Conservation (phyloP, 306 rosid genomes). For the Quercus mongolica region DNA sequence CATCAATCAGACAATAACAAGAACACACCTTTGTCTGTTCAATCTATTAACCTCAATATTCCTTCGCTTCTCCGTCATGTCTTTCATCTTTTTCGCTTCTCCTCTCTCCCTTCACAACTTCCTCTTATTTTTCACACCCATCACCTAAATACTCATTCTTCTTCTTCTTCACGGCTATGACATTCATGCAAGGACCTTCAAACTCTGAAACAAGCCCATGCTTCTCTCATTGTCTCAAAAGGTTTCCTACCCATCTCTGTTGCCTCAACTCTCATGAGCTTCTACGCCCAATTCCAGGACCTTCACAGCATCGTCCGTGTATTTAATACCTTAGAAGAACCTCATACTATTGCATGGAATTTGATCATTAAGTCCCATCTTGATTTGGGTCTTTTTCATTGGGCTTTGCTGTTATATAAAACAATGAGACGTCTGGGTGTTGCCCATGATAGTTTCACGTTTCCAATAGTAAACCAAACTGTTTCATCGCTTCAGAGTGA, state of each 20-base stretch:
- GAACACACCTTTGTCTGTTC: no score
- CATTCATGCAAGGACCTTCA: constrained; percentile 29
- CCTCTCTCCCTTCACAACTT: constrained; percentile 2
- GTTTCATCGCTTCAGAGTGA: constrained; percentile 20
- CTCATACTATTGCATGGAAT: constrained; percentile 40
- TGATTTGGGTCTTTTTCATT: constrained; percentile 28
- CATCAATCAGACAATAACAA: no score
- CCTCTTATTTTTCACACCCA: constrained; percentile 41
- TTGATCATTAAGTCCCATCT: constrained; percentile 33
- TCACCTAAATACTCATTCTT: constrained; percentile 34
- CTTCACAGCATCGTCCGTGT: constrained; percentile 30
- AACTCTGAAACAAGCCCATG: constrained; percentile 30
- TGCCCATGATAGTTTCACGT: constrained; percentile 11
- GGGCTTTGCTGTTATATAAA: constrained; percentile 13
- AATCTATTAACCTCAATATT: constrained; percentile 15
- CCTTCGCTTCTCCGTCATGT: constrained; percentile 9
- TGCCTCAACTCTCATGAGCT: constrained; percentile 23
- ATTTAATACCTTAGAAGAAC: constrained; percentile 14
- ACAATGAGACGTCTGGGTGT: no score
- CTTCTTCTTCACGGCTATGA: constrained; percentile 3
- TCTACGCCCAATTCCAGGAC: constrained; percentile 32
- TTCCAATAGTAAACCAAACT: constrained; percentile 40
- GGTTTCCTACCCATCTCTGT: constrained; percentile 9
- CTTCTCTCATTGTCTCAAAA: constrained; percentile 29
- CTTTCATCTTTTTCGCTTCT: no score